A percentile compares a stretch with the other conserved stretches of the same genome.
These are phyloP conservation scores for Hapsidospora chrysogenum DNA, from an alignment of 495 filamentous ascomycete species.

Conservation along the genomic window DNA sequence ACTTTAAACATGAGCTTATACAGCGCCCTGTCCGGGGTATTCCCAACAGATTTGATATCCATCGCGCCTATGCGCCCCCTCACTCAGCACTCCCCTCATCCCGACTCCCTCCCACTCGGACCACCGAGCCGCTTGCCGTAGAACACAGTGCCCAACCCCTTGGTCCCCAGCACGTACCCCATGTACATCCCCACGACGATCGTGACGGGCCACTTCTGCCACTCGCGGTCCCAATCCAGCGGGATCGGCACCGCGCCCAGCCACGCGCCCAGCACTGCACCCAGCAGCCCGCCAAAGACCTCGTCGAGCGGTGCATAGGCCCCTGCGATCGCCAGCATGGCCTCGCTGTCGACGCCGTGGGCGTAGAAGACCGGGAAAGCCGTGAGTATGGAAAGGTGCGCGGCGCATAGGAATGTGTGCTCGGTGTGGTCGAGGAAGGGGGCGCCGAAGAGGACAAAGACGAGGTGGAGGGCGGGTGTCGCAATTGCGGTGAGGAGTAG, in stretches of 20 bases:
- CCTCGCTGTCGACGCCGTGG: slow-evolving; percentile 55
- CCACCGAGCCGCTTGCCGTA: slow-evolving; percentile 20
- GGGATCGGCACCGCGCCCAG: slow-evolving; percentile 84
- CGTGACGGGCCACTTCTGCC: slow-evolving; percentile 96
- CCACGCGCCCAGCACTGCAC: slow-evolving; percentile 51
- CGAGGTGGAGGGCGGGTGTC: slow-evolving; percentile 40
- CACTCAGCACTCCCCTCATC: too few relatives aligned
- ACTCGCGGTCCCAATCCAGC: slow-evolving; percentile 86
- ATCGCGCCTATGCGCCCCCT: too few relatives aligned
- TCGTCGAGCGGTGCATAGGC: slow-evolving; percentile 44
- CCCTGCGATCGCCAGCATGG: slow-evolving; percentile 57
- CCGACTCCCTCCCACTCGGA: too few relatives aligned
- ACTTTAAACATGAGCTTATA: too few relatives aligned
- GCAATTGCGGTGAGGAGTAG: slow-evolving; percentile 39
- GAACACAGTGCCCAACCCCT: slow-evolving; percentile 19
- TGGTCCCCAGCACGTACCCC: slow-evolving; percentile 19
- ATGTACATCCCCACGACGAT: slow-evolving; percentile 34
- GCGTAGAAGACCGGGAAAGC: slow-evolving; percentile 64
- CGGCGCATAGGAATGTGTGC: slow-evolving; percentile 63
- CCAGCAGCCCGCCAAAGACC: slow-evolving; percentile 47
- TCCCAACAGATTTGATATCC: too few relatives aligned
- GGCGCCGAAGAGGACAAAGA: slow-evolving; percentile 78
- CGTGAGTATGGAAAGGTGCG: slow-evolving; percentile 64
- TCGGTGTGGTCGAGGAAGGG: slow-evolving; percentile 67
- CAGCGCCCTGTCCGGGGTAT: too few relatives aligned